Evolutionary conservation across 208 protist species (phyloP), one percentile per base, ranked within the genome.

Genomic region (Endotrypanum monterogeii): DNA sequence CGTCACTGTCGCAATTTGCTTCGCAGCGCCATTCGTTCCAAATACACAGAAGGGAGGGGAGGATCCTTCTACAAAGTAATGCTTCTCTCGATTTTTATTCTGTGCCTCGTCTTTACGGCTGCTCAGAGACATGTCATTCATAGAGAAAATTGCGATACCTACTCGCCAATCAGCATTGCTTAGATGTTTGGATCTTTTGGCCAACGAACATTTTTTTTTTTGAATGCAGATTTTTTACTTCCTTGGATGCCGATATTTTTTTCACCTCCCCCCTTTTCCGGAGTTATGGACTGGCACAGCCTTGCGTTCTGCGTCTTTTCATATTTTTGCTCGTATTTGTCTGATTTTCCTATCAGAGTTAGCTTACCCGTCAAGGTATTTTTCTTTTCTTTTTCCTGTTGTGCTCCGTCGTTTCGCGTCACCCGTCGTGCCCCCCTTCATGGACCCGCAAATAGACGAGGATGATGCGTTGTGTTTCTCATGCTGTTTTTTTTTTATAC

Each of bases 91-190:
- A 30, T 23, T 82, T 68, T 20, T 74, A 66, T 73, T 73, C 46
- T 74, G 18, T 37, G 61, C 30, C 25, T n/a, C 28, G 28, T 39
- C 41, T 16, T 32, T 23, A 16, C 60, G 73, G 14, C 1, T 63
- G n/a, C 62, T 6, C 56, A n/a, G 12, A 65, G 20, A 65, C 37
- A 20, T 37, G 23, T 20, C 18, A 48, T 65, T 65, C 58, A 79
- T 32, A 88, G 74, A 66, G 65, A 67, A 71, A 70, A 56, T 23
- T 48, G 28, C 3, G 81, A 82, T 55, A 54, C 61, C 30, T 63
- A n/a, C 65, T 56, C 12, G 55, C 48, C 56, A 65, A 39, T 20
- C 30, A 18, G 9, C 7, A 18, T 32, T 62, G 18, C 12, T 23
- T 35, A 39, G 28, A 18, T 23, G 41, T 46, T 46, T 3, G 9